Conservation (phyloP, 2,329 filamentous ascomycete genomes). For the Colletotrichum coccodes region DNA sequence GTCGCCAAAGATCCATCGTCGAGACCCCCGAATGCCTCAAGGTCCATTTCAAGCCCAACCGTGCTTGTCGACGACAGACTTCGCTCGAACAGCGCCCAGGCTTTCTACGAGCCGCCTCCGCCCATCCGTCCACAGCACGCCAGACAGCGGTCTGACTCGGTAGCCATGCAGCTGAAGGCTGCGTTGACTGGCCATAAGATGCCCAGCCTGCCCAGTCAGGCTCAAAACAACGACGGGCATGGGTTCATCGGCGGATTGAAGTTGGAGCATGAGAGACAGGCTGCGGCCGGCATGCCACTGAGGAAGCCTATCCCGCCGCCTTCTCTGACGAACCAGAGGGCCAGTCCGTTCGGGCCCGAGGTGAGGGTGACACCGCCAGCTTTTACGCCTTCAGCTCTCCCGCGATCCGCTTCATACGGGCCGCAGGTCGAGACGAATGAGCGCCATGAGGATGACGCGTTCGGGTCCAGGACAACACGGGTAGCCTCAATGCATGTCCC, state of each 20-base stretch:
- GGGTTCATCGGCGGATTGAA: constrained; percentile 55
- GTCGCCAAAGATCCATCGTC: constrained; percentile 25
- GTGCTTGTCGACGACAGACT: constrained; percentile 16
- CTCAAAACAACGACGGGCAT: constrained; percentile 34
- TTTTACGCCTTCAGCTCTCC: background rate
- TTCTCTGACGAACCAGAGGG: constrained; percentile 13
- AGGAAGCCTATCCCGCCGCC: constrained; percentile 9
- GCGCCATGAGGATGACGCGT: background rate
- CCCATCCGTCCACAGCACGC: constrained; percentile 17
- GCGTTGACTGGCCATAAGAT: constrained; percentile 31
- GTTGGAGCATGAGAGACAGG: constrained; percentile 50
- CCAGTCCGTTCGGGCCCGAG: constrained; percentile 27
- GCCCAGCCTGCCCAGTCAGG: constrained; percentile 13
- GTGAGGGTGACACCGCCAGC: constrained; percentile 15
- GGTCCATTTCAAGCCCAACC: constrained; percentile 25
- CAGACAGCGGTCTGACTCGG: constrained; percentile 31
- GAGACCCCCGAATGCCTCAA: constrained; percentile 21
- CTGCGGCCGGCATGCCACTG: constrained; percentile 32
- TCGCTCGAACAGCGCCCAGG: constrained; percentile 22
- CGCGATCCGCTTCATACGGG: constrained; percentile 12
- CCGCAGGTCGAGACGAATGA: background rate
- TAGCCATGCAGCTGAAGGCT: constrained; percentile 32
- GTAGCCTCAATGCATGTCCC: constrained; percentile 2
- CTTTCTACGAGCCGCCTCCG: constrained; percentile 11
- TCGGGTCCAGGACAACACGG: background rate